Base-by-base conservation (phyloP, 2,329 filamentous ascomycete species). In the Pestalotiopsis sp. region DNA sequence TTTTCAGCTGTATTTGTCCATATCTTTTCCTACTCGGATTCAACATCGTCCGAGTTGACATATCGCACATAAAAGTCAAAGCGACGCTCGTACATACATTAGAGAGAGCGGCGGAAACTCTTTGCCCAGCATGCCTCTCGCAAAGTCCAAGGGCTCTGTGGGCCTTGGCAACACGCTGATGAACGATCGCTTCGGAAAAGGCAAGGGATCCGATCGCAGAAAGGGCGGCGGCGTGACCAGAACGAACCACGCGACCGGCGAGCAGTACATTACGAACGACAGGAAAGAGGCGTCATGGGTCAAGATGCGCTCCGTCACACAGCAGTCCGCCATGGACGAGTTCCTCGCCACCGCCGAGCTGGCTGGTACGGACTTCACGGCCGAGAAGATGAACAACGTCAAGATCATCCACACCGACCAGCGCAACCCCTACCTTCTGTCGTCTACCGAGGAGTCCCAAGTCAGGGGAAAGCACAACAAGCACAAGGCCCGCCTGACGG, bases 271-370 rank as follows among this genome's bases (percentile, higher is more conserved):
- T 75, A 96, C 94, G 63, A 98, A 97, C 79, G 92, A 93, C 72
- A 91, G 90, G 75, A 91, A 97, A 79, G 95, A 98, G 83, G 96
- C 95, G 45, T 88, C 93, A 74, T 99, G 95, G 94, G 94, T 98
- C 78, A 99, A 98, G 86, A 98, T 99, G 96, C 94, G 95, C 84
- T 97, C 94, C 80, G 93, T 99, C 74, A 99, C 96, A 4, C 94
- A 99, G 85, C 96, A 99, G 82, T 95, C 92, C 74, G 95, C 95
- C 59, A 90, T 99, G 71, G 96, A 99, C 80, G 96, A 99, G 81
- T 99, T 99, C 81, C 85, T 99, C 72, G 93, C 92, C 68, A 99
- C 96, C 1, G 97, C 96, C 72, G 95, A 98, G 83, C 85, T 99
- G 74, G 96, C 96, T n/a, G 95, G 94, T 73, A 99, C 96, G 73